phyloP scores from a whole-genome alignment of 768 basidiomycete species.

The Symmetrospora coprosmae region DNA sequence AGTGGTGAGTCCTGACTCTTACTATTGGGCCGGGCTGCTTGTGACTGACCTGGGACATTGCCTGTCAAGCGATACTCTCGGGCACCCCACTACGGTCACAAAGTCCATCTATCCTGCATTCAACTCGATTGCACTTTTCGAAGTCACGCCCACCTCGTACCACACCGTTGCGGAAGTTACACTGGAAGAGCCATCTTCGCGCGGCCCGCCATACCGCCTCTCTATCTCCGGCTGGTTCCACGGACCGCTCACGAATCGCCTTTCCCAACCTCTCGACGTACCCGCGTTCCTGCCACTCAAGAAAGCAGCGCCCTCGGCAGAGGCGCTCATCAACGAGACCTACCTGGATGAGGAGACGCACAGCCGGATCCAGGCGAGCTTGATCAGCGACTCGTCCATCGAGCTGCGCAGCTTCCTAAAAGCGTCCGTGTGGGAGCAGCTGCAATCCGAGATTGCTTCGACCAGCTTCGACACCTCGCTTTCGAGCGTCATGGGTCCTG shows the following conservation, averaged over 20 bases:
- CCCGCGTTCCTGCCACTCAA: not conserved
- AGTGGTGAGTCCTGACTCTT: not conserved
- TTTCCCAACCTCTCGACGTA: not conserved
- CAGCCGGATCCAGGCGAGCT: not conserved
- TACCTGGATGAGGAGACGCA: not conserved
- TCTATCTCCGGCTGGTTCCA: conserved; percentile 23
- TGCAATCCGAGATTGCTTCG: not conserved
- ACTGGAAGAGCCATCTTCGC: not conserved
- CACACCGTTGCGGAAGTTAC: conserved; percentile 15
- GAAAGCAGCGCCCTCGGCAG: not conserved
- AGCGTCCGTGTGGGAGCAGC: not conserved
- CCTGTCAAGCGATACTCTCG: conserved; percentile 4
- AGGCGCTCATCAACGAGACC: not conserved
- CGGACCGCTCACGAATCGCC: not conserved
- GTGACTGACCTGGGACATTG: too few species aligned
- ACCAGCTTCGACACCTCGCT: not conserved
- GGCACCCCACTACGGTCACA: not conserved
- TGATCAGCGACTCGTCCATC: not conserved
- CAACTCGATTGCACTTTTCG: conserved; percentile 1
- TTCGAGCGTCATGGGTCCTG: not conserved
- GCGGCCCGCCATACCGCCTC: not conserved
- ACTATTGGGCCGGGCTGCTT: not conserved
- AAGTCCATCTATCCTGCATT: not conserved
- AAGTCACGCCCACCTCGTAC: conserved; percentile 18
- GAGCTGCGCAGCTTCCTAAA: conserved; percentile 1